A percentile compares a stretch with the other conserved stretches of the same genome.
Evolutionary conservation across 2,329 filamentous ascomycete species (phyloP).

Genomic region (Tolypocladium amazonense): DNA sequence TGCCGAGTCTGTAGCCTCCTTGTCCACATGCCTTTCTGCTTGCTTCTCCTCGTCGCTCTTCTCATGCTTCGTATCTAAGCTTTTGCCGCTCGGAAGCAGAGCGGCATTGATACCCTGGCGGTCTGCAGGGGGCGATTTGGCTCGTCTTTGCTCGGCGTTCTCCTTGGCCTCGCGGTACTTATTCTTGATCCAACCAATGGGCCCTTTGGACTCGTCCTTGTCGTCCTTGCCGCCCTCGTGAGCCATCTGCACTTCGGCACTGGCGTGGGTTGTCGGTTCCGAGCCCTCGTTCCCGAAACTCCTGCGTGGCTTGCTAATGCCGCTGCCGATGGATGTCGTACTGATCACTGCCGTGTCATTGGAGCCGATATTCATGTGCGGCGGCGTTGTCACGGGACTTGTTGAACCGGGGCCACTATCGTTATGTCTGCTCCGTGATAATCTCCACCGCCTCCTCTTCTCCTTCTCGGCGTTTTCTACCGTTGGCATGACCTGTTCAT

Average conservation of each 20-base stretch:
- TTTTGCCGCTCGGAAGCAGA: conserved; percentile 32
- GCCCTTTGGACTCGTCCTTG: conserved; percentile 38
- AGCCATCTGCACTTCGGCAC: conserved; percentile 26
- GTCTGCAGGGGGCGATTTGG: conserved; percentile 42
- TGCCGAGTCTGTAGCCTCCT: background rate
- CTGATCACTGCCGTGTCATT: conserved; percentile 56
- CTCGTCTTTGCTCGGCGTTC: conserved; percentile 41
- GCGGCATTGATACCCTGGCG: conserved; percentile 15
- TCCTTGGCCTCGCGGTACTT: conserved; percentile 52
- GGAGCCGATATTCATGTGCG: conserved; percentile 41
- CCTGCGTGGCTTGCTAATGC: conserved; percentile 34
- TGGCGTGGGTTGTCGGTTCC: conserved; percentile 27
- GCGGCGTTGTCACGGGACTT: conserved; percentile 29
- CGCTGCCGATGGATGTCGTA: conserved; percentile 58
- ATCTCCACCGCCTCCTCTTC: conserved; percentile 61
- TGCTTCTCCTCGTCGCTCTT: conserved; percentile 10
- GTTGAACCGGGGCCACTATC: conserved; percentile 36
- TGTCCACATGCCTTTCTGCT: background rate
- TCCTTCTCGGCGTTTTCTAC: conserved; percentile 48
- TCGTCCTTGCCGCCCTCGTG: conserved; percentile 29
- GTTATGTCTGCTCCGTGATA: conserved; percentile 53
- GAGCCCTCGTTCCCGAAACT: conserved; percentile 41
- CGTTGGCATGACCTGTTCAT: conserved; percentile 37
- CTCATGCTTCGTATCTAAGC: conserved; percentile 35
- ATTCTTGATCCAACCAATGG: conserved; percentile 48